phyloP scores from a whole-genome alignment of 2,329 filamentous ascomycete genomes.

The Talaromyces sp. region DNA sequence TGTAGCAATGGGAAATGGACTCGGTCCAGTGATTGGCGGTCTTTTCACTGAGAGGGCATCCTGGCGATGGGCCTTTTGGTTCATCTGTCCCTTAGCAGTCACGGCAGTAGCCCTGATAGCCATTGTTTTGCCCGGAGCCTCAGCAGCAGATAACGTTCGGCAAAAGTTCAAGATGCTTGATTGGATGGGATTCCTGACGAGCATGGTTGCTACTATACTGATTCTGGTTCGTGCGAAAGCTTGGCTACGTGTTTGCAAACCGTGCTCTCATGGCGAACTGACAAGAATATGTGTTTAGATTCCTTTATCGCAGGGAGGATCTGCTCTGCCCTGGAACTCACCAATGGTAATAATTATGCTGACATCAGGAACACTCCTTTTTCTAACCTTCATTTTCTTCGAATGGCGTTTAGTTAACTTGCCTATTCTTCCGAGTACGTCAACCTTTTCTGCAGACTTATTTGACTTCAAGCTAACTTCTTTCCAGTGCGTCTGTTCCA shows the following conservation, averaged over 20 bases:
- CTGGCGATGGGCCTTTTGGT: slow-evolving; percentile 32
- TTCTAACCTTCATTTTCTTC: neutral
- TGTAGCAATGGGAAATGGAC: slow-evolving; percentile 32
- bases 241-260: too few species aligned
- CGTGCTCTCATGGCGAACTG: neutral
- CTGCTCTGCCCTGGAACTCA: neutral
- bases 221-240: neutral
- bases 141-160: neutral
- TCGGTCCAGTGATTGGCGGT: slow-evolving; percentile 41
- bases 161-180: slow-evolving; percentile 1
- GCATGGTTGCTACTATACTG: neutral
- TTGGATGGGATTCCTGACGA: neutral
- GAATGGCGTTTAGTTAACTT: neutral
- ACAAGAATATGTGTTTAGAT: neutral
- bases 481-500: neutral
- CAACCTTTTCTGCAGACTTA: neutral
- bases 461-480: neutral
- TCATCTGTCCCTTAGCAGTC: neutral
- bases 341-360: neutral
- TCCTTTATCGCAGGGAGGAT: slow-evolving; percentile 1
- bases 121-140: neutral
- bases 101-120: neutral
- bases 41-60: slow-evolving; percentile 29
- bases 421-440: neutral
- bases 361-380: neutral